These are phyloP conservation scores for Batkoa obscura DNA, from an alignment of 371 early-diverging fungal genomes.

Conservation along the genomic window DNA sequence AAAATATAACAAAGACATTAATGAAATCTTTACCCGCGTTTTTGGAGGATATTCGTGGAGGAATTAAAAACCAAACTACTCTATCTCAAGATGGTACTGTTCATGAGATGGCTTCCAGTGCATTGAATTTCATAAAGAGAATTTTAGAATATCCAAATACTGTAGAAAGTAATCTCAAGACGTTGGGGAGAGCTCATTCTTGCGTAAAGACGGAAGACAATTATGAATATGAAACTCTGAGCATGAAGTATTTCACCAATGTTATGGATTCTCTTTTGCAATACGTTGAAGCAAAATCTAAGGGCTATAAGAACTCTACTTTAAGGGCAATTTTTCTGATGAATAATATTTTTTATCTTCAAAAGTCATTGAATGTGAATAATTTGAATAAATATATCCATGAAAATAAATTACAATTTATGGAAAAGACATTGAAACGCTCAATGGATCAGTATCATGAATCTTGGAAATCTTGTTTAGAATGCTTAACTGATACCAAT, in stretches of 20 bases:
- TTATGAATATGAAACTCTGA: not conserved
- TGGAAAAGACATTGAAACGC: constrained; percentile 37
- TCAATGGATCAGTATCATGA: constrained; percentile 40
- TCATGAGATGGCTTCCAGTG: constrained; percentile 63
- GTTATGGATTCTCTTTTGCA: constrained; percentile 34
- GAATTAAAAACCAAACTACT: constrained; percentile 7
- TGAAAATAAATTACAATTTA: constrained; percentile 22
- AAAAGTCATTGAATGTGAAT: constrained; percentile 23
- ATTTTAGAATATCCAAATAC: constrained; percentile 30
- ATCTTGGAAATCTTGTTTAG: constrained; percentile 53
- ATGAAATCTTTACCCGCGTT: constrained; percentile 46
- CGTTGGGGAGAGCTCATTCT: constrained; percentile 18
- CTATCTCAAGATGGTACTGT: constrained; percentile 69
- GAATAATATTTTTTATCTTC: constrained; percentile 64
- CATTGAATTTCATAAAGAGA: constrained; percentile 37
- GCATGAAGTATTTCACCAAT: constrained; percentile 13
- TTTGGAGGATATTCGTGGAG: constrained; percentile 43
- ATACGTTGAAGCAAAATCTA: constrained; percentile 40
- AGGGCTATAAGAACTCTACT: constrained; percentile 55
- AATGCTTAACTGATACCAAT: constrained; percentile 50
- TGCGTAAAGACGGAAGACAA: not conserved
- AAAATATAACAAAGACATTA: constrained; percentile 28
- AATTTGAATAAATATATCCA: constrained; percentile 18
- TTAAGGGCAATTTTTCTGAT: constrained; percentile 50
- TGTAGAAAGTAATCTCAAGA: constrained; percentile 30